Base-by-base conservation (phyloP, 306 rosid species). In the Prunus mira region DNA sequence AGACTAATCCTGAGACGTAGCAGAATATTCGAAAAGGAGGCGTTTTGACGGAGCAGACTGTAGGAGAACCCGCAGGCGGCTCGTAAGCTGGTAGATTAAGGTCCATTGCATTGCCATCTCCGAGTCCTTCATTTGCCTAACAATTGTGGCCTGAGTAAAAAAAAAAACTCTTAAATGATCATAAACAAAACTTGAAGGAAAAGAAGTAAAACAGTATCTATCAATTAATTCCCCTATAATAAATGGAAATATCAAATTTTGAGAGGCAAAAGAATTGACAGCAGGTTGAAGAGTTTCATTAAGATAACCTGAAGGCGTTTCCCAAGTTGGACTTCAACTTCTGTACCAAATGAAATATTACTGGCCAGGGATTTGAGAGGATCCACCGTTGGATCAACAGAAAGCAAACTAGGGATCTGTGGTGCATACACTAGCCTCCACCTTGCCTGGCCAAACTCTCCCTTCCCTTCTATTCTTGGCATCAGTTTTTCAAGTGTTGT, bases 401-500 rank as follows among this genome's bases (percentile, higher is more conserved):
- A 89, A 82, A 89, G 85, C 65, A 82, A 78, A 69, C 84, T 95
- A 45, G 96, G 92, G 84, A 95, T 90, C 82, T 89, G 97, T 51
- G 98, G 98, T 1, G 97, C 90, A 74, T 89, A 85, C 47, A 95
- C 97, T 56, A 92, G 56, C 79, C 89, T 89, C 96, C 96, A 95
- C 84, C 88, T 84, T 63, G 99, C 97, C 85, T 86, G 90, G 56
- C 97, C 96, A 84, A 90, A 88, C 85, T 92, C 96, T 49, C 98
- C 96, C 82, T 88, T 89, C 55, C 96, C 92, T 90, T 95, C 99
- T 34, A 95, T 88, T 73, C 99, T 91, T 15, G 98, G 98, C 97
- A 95, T 92, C 69, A 95, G 82, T 67, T 87, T 95, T 82, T 85
- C 90, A 5, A 95, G 93, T 25, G 99, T 92, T 71, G 95, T 91